Conservation (phyloP, 2,329 filamentous ascomycete genomes). For the Bisporella sp. region DNA sequence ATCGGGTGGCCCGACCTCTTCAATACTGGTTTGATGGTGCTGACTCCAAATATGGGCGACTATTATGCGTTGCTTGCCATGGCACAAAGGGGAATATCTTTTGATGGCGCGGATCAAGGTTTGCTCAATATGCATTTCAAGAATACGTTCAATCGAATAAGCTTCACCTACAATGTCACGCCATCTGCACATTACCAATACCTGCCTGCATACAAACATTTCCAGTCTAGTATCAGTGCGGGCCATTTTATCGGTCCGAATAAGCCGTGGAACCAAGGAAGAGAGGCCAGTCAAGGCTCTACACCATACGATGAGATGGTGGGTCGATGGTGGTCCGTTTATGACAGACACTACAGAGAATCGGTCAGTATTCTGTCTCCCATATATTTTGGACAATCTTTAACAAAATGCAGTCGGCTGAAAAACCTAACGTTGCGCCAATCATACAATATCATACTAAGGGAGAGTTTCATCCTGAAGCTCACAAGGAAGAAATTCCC, state of each 20-base stretch:
- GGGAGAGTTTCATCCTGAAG: slow-evolving; percentile 24
- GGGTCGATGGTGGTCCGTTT: slow-evolving; percentile 88
- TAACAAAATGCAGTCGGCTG: slow-evolving; percentile 18
- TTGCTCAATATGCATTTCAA: slow-evolving; percentile 92
- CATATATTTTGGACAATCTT: not conserved
- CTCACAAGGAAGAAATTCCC: not conserved
- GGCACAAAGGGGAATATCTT: slow-evolving; percentile 81
- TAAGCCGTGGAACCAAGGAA: slow-evolving; percentile 78
- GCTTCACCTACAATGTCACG: slow-evolving; percentile 96
- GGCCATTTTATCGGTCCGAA: slow-evolving; percentile 90
- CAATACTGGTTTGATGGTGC: slow-evolving; percentile 95
- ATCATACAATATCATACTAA: slow-evolving; percentile 28
- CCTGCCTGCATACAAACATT: slow-evolving; percentile 88
- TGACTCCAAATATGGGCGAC: slow-evolving; percentile 79
- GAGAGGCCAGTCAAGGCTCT: slow-evolving; percentile 44
- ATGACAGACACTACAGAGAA: slow-evolving; percentile 73
- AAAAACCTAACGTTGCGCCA: slow-evolving; percentile 14
- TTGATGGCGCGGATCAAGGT: slow-evolving; percentile 95
- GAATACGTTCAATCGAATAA: slow-evolving; percentile 75
- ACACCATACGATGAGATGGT: slow-evolving; percentile 77
- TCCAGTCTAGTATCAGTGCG: slow-evolving; percentile 81
- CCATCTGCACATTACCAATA: slow-evolving; percentile 97
- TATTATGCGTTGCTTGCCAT: slow-evolving; percentile 80
- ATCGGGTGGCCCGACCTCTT: slow-evolving; percentile 98
- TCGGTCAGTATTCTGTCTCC: slow-evolving; percentile 32